phyloP scores from a whole-genome alignment of 768 basidiomycete genomes.

The Leccinum ochraceum region DNA sequence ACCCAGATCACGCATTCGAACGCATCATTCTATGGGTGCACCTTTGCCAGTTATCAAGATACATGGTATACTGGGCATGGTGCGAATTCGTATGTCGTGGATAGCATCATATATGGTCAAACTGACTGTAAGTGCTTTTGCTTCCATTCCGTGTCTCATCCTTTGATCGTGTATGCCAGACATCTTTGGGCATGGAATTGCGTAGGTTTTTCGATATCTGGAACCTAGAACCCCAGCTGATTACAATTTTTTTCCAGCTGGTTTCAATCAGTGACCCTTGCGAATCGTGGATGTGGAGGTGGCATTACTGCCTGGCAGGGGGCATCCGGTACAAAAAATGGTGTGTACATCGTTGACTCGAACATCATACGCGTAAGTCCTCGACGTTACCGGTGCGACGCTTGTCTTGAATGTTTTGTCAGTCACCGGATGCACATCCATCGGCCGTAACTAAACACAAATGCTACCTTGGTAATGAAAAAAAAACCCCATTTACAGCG shows the following conservation, averaged over 20 bases:
- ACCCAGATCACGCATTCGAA: constrained; percentile 65
- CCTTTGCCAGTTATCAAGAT: constrained; percentile 34
- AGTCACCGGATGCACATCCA: constrained; percentile 60
- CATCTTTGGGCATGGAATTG: neutral
- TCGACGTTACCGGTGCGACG: neutral
- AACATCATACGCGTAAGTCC: neutral
- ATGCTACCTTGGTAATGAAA: constrained; percentile 49
- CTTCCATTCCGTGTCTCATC: neutral
- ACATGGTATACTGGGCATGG: constrained; percentile 66
- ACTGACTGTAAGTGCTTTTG: constrained; percentile 53
- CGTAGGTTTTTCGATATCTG: neutral
- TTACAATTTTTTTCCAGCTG: constrained; percentile 40
- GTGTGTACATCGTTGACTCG: constrained; percentile 25
- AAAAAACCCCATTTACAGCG: too few species aligned
- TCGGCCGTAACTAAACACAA: constrained; percentile 44
- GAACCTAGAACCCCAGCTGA: neutral
- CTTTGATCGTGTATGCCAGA: neutral
- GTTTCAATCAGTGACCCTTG: constrained; percentile 58
- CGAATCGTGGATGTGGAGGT: constrained; percentile 62
- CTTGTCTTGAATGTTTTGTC: constrained; percentile 26
- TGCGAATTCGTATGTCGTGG: constrained; percentile 58
- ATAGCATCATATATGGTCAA: constrained; percentile 65
- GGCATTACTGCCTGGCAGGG: constrained; percentile 68
- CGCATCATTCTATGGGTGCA: constrained; percentile 64
- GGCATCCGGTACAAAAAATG: constrained; percentile 39